Evolutionary conservation across 2,329 filamentous ascomycete species (phyloP).

Genomic region (Fusarium sp.): DNA sequence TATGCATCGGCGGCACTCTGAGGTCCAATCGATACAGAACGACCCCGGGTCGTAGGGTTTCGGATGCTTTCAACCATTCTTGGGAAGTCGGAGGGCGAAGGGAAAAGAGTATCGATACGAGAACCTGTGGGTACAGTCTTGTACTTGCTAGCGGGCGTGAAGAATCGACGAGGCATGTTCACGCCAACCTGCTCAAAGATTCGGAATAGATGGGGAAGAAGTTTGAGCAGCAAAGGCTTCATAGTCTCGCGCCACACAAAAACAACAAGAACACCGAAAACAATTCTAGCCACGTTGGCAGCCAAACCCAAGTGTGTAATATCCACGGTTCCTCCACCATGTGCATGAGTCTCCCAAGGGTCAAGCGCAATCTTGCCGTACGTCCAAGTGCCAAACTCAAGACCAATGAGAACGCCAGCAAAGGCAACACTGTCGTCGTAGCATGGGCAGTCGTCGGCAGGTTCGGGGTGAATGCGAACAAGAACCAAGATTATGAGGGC

Average conservation of each 20-base stretch:
- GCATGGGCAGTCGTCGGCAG: slow-evolving; percentile 95
- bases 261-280: slow-evolving; percentile 85
- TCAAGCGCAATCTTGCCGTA: slow-evolving; percentile 71
- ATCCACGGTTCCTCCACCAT: slow-evolving; percentile 72
- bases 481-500: slow-evolving; percentile 79
- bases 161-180: slow-evolving; percentile 89
- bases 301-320: slow-evolving; percentile 76
- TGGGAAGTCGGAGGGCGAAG: slow-evolving; percentile 89
- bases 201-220: slow-evolving; percentile 89
- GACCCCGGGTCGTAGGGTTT: slow-evolving; percentile 77
- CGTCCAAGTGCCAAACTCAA: slow-evolving; percentile 88
- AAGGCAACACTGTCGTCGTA: slow-evolving; percentile 98
- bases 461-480: slow-evolving; percentile 93
- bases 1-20: slow-evolving; percentile 97
- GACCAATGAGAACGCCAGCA: slow-evolving; percentile 88
- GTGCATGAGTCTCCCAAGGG: slow-evolving; percentile 61
- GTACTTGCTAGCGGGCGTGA: slow-evolving; percentile 91
- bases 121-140: slow-evolving; percentile 81
- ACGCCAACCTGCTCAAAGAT: slow-evolving; percentile 85
- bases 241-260: slow-evolving; percentile 92
- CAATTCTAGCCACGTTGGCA: slow-evolving; percentile 75
- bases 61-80: slow-evolving; percentile 85
- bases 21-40: slow-evolving; percentile 90
- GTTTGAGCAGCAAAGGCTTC: slow-evolving; percentile 85
- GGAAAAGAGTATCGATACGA: slow-evolving; percentile 87